Percentiles rank a stretch among this genome's conserved stretches.
Conservation (phyloP, 305 asterid species). For the Fraxinus angustifolia region DNA sequence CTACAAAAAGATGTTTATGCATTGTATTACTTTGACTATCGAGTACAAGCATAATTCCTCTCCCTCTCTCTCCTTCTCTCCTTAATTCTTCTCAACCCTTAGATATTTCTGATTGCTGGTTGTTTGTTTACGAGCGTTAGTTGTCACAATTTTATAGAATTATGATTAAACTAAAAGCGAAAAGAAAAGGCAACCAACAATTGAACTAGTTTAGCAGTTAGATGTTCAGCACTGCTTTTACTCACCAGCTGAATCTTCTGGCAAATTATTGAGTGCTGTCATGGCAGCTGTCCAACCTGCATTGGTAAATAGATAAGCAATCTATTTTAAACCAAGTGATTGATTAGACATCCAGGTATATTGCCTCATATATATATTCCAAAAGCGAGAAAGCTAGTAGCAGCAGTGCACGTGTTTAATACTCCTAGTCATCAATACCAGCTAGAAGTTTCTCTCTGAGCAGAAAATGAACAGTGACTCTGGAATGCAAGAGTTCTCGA, state of each 20-base stretch:
- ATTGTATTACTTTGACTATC: background rate
- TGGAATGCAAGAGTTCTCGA: background rate
- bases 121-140: background rate
- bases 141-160: background rate
- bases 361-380: background rate
- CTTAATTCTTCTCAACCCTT: background rate
- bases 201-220: conserved; percentile 10
- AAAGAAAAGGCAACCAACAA: background rate
- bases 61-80: background rate
- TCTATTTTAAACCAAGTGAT: background rate
- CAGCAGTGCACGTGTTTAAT: background rate
- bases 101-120: background rate
- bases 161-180: conserved; percentile 10
- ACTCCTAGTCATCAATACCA: background rate
- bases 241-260: conserved; percentile 63
- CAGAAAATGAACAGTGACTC: conserved; percentile 17
- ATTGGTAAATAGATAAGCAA: conserved; percentile 14
- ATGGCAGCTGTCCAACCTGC: conserved; percentile 67
- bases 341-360: conserved; percentile 4
- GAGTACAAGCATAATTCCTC: background rate
- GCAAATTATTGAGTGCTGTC: conserved; percentile 50
- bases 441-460: background rate
- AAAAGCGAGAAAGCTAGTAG: background rate
- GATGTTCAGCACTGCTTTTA: conserved; percentile 20
- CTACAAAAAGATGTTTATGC: background rate